Percentiles rank a stretch among this genome's conserved stretches.
These are phyloP conservation scores for Mycena olivaceomarginata DNA, from an alignment of 768 basidiomycete genomes.

Conservation along the genomic window DNA sequence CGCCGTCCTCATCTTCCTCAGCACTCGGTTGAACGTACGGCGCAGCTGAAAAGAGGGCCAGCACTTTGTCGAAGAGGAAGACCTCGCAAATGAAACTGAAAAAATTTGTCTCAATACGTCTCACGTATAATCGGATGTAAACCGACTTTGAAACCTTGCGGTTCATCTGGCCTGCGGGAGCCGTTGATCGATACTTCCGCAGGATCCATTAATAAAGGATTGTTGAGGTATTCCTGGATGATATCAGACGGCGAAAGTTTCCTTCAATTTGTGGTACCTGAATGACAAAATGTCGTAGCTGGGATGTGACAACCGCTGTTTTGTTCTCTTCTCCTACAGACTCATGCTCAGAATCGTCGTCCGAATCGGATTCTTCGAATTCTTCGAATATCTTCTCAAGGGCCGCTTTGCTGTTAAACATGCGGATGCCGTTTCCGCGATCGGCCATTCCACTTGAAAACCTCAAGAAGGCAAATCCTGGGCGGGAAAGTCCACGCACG, in stretches of 20 bases:
- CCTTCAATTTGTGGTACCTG: slow-evolving; percentile 74
- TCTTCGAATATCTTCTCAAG: slow-evolving; percentile 86
- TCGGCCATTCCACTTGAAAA: slow-evolving; percentile 89
- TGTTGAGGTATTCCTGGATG: slow-evolving; percentile 87
- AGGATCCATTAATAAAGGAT: slow-evolving; percentile 88
- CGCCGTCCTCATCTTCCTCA: slow-evolving; percentile 49
- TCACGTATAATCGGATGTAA: slow-evolving; percentile 13
- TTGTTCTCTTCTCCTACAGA: slow-evolving; percentile 51
- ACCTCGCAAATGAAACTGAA: slow-evolving; percentile 95
- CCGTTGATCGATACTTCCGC: slow-evolving; percentile 61
- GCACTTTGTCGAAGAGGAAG: slow-evolving; percentile 87
- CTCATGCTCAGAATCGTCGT: slow-evolving; percentile 58
- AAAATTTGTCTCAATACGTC: neutral
- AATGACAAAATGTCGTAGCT: slow-evolving; percentile 96
- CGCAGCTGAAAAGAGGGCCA: slow-evolving; percentile 91
- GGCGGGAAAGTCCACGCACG: slow-evolving; percentile 61
- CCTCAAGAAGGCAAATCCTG: slow-evolving; percentile 12
- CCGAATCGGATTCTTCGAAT: slow-evolving; percentile 80
- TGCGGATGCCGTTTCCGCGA: slow-evolving; percentile 94
- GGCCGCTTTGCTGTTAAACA: slow-evolving; percentile 87
- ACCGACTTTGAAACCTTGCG: slow-evolving; percentile 78
- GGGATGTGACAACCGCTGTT: slow-evolving; percentile 86
- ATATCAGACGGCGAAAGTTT: slow-evolving; percentile 25
- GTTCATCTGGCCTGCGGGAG: slow-evolving; percentile 42
- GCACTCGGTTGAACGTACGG: slow-evolving; percentile 75